Evolutionary conservation across 1,284 basidiomycete genomes (phyloP).

Genomic region (Phlebopus sp.): DNA sequence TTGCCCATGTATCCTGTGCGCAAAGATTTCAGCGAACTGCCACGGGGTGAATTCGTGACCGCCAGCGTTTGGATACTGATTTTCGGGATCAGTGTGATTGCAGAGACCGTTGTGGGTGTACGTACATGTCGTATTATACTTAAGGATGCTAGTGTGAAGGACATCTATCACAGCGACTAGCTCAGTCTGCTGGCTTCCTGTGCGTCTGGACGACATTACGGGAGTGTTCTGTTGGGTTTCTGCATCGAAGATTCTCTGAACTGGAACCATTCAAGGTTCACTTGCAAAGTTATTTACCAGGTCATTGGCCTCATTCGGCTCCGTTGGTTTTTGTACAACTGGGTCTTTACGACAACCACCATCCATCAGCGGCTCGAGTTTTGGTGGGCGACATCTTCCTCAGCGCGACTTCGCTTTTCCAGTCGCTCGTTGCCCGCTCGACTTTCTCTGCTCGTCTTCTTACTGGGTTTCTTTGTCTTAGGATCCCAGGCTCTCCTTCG

Average conservation of each 20-base stretch:
- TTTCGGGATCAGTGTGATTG: conserved; percentile 1
- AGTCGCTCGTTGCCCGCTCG: not conserved
- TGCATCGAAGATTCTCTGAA: conserved; percentile 3
- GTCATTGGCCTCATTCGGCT: conserved; percentile 20
- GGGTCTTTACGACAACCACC: not conserved
- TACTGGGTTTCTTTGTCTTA: not conserved
- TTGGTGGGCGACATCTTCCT: not conserved
- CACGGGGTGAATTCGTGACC: not conserved
- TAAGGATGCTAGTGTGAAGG: not conserved
- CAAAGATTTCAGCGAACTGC: not conserved
- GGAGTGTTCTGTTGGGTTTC: conserved; percentile 3
- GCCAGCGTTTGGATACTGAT: not conserved
- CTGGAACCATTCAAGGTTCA: not conserved
- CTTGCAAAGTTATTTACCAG: conserved; percentile 5
- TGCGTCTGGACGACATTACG: conserved; percentile 3
- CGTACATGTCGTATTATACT: not conserved
- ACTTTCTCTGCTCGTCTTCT: not conserved
- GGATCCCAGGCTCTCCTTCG: not conserved
- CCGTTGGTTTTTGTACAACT: conserved; percentile 8
- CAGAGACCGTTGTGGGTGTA: not conserved
- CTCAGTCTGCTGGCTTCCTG: not conserved
- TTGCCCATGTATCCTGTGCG: not conserved
- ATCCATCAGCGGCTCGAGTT: not conserved
- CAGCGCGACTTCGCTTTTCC: not conserved
- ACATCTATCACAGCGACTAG: not conserved